Conservation (phyloP, 2,329 filamentous ascomycete genomes). For the Calycina herbarum region DNA sequence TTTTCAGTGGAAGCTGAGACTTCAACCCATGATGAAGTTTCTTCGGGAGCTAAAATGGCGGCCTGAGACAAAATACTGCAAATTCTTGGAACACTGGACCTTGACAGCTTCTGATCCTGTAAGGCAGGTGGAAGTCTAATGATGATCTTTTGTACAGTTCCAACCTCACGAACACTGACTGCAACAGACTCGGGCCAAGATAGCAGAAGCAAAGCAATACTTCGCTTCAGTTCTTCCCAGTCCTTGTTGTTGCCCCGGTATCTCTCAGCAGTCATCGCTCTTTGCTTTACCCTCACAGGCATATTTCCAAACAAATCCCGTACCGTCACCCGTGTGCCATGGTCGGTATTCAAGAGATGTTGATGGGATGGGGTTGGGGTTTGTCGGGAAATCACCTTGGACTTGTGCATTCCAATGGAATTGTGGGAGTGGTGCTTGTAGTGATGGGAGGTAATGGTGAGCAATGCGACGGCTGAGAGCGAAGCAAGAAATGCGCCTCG, state of each 20-base stretch:
- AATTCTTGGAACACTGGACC: conserved; percentile 34
- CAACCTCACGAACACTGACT: conserved; percentile 57
- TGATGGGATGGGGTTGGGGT: conserved; percentile 61
- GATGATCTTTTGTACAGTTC: conserved; percentile 24
- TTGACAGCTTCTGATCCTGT: background rate
- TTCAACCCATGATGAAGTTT: conserved; percentile 64
- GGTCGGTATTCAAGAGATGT: conserved; percentile 52
- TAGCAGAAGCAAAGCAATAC: conserved; percentile 65
- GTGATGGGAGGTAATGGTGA: conserved; percentile 75
- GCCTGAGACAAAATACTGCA: conserved; percentile 65
- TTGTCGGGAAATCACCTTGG: conserved; percentile 63
- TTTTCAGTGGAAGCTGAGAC: conserved; percentile 64
- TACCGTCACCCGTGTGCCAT: conserved; percentile 76
- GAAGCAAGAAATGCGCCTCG: conserved; percentile 77
- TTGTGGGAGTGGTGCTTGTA: conserved; percentile 59
- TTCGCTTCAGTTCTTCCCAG: conserved; percentile 49
- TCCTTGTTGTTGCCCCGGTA: conserved; percentile 54
- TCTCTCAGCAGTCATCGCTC: conserved; percentile 55
- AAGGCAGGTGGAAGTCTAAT: conserved; percentile 27
- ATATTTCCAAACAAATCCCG: conserved; percentile 85
- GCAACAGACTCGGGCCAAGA: conserved; percentile 61
- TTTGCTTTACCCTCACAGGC: conserved; percentile 85
- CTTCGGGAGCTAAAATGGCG: conserved; percentile 55
- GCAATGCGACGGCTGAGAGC: conserved; percentile 70
- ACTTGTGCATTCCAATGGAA: conserved; percentile 69